Evolutionary conservation across 148 eudicot genomes (phyloP), one percentile per base, ranked within the genome.

Genomic region (Linanthus parryae): DNA sequence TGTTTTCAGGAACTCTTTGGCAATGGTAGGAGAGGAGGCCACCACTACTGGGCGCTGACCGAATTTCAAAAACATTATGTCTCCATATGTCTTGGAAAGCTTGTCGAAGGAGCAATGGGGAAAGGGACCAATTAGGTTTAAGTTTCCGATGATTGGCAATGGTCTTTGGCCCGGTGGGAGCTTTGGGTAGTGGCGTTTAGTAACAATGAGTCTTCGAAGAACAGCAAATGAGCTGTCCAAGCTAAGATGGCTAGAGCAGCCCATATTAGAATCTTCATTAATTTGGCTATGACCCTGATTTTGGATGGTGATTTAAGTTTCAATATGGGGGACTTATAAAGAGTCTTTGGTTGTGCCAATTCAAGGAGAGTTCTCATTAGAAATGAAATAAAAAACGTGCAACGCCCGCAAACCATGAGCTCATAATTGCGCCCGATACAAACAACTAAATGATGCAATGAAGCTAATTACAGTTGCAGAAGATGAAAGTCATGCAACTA

Each of bases 1-100:
- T 44, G 48, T 44, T 44, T 44, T 44, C 12, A 44, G 48, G n/a
- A 44, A 44, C 48, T 44, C 48, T 29, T 44, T 44, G 21, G 48
- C 27, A 13, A 44, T 44, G 21, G 21, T 29, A 26, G 48, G 21
- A 16, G 48, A 10, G 9, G 48, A 44, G 8, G 7, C 48, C 16
- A 44, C 27, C 21, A 44, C 24, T 22, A 44, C 48, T n/a, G n/a
- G n/a, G n/a, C n/a, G 1, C 10, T 14, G 24, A 20, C 48, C 48
- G 4, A 44, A 44, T 5, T 19, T 44, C 2, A 44, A 29, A 21
- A 21, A 29, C 26, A 44, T 44, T 20, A 44, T 44, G 9, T 22
- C 48, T 10, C 48, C 48, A 44, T 44, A 44, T 22, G 9, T 44
- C 13, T 22, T 21, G 3, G 48, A 44, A 26, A 44, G 13, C 48